Conservation (phyloP, 345 rosid genomes). For the Dipteronia dyeriana region DNA sequence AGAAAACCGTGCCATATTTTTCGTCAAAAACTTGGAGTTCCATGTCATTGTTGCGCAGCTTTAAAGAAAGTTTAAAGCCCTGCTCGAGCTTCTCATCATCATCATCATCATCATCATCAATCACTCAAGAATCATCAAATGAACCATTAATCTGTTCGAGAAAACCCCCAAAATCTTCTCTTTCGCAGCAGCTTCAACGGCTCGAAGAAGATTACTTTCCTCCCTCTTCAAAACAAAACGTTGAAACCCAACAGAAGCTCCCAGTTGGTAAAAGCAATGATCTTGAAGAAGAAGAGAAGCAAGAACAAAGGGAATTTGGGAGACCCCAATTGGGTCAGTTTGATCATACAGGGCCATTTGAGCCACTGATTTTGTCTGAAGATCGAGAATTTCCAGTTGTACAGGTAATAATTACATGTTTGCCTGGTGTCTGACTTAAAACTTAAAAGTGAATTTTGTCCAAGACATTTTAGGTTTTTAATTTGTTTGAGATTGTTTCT, state of each 20-base stretch:
- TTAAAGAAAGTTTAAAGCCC: conserved; percentile 75
- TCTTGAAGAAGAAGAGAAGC: conserved; percentile 22
- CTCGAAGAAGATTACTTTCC: conserved; percentile 56
- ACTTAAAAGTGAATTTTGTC: not conserved
- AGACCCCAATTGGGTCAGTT: conserved; percentile 61
- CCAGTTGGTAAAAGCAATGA: conserved; percentile 25
- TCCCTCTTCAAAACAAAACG: conserved; percentile 27
- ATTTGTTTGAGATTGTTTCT: not conserved
- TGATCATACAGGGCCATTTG: conserved; percentile 78
- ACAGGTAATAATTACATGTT: conserved; percentile 53
- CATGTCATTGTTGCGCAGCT: conserved; percentile 55
- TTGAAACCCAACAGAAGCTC: conserved; percentile 12
- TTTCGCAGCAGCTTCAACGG: conserved; percentile 74
- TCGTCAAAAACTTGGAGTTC: not conserved
- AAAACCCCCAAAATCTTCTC: conserved; percentile 86
- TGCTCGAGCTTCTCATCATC: conserved; percentile 35
- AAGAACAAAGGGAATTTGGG: conserved; percentile 41
- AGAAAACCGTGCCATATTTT: not conserved
- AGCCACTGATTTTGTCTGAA: conserved; percentile 65
- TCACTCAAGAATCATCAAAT: conserved; percentile 25
- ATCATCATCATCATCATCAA: conserved; percentile 20
- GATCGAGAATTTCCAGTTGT: conserved; percentile 57
- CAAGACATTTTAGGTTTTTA: not conserved
- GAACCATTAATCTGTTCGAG: conserved; percentile 43
- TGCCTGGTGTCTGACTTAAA: not conserved